A percentile compares a stretch with the other conserved stretches of the same genome.
Conservation (phyloP, 805 yeast genomes). For the Candida cerambycidarum region DNA sequence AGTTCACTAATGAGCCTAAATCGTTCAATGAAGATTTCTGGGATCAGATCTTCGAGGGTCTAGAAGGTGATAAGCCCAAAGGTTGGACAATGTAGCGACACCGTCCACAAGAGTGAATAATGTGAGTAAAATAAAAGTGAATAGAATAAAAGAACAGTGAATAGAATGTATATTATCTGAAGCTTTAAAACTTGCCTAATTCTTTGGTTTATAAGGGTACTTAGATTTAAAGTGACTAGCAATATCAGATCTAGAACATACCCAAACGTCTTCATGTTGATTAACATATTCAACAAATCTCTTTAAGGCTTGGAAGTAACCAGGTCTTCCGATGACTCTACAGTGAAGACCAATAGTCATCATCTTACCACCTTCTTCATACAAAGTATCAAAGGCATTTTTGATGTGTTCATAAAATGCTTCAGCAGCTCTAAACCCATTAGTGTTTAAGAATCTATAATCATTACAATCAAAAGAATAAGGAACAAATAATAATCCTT, state of each 20-base stretch:
- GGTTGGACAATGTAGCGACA: no score
- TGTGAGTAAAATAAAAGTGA: no score
- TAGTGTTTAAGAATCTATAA: slow-evolving; percentile 20
- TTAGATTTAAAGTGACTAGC: slow-evolving; percentile 14
- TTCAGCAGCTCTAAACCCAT: slow-evolving; percentile 23
- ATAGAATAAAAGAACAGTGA: not conserved
- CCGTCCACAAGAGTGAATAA: no score
- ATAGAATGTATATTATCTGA: not conserved
- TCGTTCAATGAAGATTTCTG: slow-evolving; percentile 14
- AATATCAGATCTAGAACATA: slow-evolving; percentile 17
- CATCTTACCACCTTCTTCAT: slow-evolving; percentile 19
- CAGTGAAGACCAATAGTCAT: slow-evolving; percentile 19
- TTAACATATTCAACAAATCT: slow-evolving; percentile 17
- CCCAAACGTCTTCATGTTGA: slow-evolving; percentile 15
- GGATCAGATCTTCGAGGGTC: slow-evolving; percentile 12
- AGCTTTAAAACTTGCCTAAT: not conserved
- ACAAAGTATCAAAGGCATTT: slow-evolving; percentile 31
- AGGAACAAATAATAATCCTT: slow-evolving; percentile 25
- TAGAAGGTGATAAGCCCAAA: not conserved
- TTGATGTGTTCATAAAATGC: slow-evolving; percentile 29
- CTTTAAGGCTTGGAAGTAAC: slow-evolving; percentile 16
- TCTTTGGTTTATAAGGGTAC: slow-evolving; percentile 14
- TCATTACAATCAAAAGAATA: slow-evolving; percentile 25
- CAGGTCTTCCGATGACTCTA: slow-evolving; percentile 17
- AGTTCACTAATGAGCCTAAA: not conserved